Base-by-base conservation (phyloP, 2,329 filamentous ascomycete species). In the Diaporthe vaccinii region DNA sequence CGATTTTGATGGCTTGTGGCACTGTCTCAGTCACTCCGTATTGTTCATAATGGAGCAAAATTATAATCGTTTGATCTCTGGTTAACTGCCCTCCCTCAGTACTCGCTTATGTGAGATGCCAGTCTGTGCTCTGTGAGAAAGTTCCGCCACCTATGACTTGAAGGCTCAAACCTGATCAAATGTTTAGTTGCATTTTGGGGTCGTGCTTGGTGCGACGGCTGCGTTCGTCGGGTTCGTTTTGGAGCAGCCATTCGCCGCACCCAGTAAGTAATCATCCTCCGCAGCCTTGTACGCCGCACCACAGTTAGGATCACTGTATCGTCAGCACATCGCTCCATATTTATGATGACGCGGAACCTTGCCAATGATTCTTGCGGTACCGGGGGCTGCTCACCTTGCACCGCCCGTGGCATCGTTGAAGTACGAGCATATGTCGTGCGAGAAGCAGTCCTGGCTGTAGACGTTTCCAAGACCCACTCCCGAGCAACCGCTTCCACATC, bases 401-500 rank as follows among this genome's bases (percentile, higher is more conserved):
- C 87, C 87, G 10, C 86, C 85, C n/a, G 81, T 84, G 2, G 87
- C 86, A 69, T 85, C 85, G 41, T 88, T 84, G 75, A 89, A 89
- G 77, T 86, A 89, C 5, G 86, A 88, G 79, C 87, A 89, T 17
- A 89, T 84, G 67, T 89, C 87, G 72, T 89, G 87, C 0, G 84
- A 85, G 77, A 86, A 88, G 78, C 87, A 89, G 68, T 89, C 85
- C 76, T 88, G 87, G 0, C 87, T 88, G 74, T 89, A 89, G 5
- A 81, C 85, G 46, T 88, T 87, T 3, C 87, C 87, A 10, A 88
- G 1, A 1, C 85, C 82, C 6, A 80, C 65, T 7, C 87, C 87
- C 0, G 79, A 82, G 67, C 87, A 89, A 0, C 86, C 87, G 14
- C 84, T 85, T 36, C 87, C 87, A 46, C 87, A 88, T 41, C 87